These are phyloP conservation scores for Solanum hybrid DNA, from an alignment of 305 asterid species.

Conservation along the genomic window DNA sequence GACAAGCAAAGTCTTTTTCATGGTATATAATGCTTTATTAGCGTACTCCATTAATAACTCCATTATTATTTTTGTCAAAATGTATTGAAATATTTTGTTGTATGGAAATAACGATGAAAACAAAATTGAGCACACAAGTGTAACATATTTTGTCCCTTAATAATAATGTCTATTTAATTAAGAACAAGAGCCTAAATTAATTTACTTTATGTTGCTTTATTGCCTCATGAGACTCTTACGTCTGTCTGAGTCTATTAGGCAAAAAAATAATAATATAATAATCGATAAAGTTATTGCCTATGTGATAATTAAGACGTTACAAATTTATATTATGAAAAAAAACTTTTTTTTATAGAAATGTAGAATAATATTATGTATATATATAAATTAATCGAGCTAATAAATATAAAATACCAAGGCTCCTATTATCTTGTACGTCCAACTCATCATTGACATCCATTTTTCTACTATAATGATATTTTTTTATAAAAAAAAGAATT, in stretches of 20 bases:
- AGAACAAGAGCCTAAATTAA: neutral
- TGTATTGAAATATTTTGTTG: neutral
- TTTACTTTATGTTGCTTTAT: neutral
- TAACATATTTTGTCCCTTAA: neutral
- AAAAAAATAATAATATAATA: neutral
- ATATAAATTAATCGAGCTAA: too few relatives aligned
- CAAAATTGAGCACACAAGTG: neutral
- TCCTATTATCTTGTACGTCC: neutral
- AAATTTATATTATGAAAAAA: neutral
- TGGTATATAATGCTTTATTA: neutral
- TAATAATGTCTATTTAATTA: neutral
- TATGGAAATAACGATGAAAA: neutral
- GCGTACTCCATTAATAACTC: neutral
- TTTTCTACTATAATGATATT: neutral
- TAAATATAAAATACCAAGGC: too few relatives aligned
- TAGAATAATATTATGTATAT: too few relatives aligned
- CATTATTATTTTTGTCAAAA: neutral
- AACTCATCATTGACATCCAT: neutral
- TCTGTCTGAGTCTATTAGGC: neutral
- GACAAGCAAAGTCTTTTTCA: neutral
- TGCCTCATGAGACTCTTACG: neutral
- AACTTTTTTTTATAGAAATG: too few relatives aligned
- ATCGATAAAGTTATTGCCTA: neutral
- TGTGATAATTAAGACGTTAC: neutral
- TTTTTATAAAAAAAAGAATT: neutral